Evolutionary conservation across 495 filamentous ascomycete species (phyloP).

Genomic region (Talaromyces adpressus): DNA sequence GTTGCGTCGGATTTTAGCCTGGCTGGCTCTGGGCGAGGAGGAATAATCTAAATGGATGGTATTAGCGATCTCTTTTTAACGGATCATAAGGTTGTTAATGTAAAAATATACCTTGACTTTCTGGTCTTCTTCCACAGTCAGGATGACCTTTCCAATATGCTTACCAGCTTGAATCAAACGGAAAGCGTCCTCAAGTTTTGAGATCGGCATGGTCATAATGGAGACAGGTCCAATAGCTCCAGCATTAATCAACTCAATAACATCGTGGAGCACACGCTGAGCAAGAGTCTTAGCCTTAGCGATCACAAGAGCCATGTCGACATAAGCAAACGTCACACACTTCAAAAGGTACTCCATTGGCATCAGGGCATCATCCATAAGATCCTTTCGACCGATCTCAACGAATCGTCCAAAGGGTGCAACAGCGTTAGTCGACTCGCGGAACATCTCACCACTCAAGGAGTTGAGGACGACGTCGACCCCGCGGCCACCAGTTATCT

Average conservation of each 20-base stretch:
- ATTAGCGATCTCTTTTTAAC: neutral
- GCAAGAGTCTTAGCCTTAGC: neutral
- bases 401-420: slow-evolving; percentile 18
- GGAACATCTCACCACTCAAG: slow-evolving; percentile 20
- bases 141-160: slow-evolving; percentile 50
- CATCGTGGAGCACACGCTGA: neutral
- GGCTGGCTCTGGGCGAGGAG: neutral
- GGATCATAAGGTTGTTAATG: too few relatives aligned
- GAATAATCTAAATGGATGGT: neutral
- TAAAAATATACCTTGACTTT: slow-evolving; percentile 9
- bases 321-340: neutral
- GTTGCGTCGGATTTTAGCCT: slow-evolving; percentile 18
- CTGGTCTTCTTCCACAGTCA: slow-evolving; percentile 27
- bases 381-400: slow-evolving; percentile 15
- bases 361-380: neutral
- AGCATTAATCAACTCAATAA: slow-evolving; percentile 7
- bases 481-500: slow-evolving; percentile 14
- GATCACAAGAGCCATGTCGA: neutral
- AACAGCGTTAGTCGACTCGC: slow-evolving; percentile 12
- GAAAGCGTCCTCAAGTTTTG: slow-evolving; percentile 44
- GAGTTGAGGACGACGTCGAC: slow-evolving; percentile 55
- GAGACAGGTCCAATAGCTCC: slow-evolving; percentile 16
- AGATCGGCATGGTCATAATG: slow-evolving; percentile 30
- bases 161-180: slow-evolving; percentile 48
- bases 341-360: slow-evolving; percentile 4